Conservation (phyloP, 148 eudicot species). For the Silene uniflora region DNA sequence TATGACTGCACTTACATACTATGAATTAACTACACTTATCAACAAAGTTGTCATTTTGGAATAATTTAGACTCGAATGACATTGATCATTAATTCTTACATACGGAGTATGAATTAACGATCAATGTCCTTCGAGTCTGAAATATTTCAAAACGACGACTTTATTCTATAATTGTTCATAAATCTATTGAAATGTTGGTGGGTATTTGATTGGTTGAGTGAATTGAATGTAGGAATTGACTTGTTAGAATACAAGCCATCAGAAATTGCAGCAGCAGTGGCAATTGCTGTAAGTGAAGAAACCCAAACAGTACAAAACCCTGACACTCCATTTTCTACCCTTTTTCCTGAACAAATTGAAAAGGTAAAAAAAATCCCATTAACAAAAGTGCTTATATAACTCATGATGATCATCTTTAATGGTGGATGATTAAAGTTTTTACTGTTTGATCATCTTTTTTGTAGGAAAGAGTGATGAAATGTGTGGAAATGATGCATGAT, state of each 20-base stretch:
- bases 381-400: background rate
- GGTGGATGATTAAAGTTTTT: background rate
- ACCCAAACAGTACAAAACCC: constrained; percentile 42
- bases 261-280: constrained; percentile 95
- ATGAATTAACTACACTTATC: too few relatives aligned
- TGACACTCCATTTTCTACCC: constrained; percentile 40
- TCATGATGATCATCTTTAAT: constrained; percentile 9
- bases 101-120: too few relatives aligned
- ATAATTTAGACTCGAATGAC: too few relatives aligned
- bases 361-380: constrained; percentile 45
- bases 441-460: constrained; percentile 10
- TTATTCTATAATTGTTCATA: too few relatives aligned
- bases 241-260: constrained; percentile 89
- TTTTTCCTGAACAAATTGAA: constrained; percentile 39
- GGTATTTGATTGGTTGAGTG: constrained; percentile 41
- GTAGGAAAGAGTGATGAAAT: constrained; percentile 67
- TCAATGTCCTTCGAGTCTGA: too few relatives aligned
- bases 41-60: too few relatives aligned
- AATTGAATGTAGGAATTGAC: constrained; percentile 65
- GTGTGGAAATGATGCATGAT: constrained; percentile 53
- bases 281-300: constrained; percentile 55
- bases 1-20: too few relatives aligned
- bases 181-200: constrained; percentile 9
- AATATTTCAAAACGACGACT: too few relatives aligned
- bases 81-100: too few relatives aligned